These are phyloP conservation scores for Coprinellus micaceus DNA, from an alignment of 768 basidiomycete species.

Conservation along the genomic window DNA sequence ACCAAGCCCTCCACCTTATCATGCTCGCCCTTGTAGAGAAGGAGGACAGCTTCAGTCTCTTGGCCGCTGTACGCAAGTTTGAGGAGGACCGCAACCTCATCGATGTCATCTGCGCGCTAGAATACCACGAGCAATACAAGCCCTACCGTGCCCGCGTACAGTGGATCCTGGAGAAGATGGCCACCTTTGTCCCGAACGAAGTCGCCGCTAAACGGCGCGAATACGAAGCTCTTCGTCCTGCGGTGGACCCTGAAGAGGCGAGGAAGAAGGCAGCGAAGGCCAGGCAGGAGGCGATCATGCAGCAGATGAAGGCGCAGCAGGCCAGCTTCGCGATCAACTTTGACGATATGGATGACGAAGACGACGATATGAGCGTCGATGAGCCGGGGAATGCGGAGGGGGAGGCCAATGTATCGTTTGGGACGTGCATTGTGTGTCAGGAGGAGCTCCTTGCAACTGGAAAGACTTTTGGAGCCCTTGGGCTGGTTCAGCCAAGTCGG, in stretches of 20 bases:
- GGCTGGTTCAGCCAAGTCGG: slow-evolving; percentile 83
- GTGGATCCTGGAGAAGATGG: slow-evolving; percentile 71
- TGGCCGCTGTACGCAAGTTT: slow-evolving; percentile 53
- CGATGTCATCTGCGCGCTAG: slow-evolving; percentile 71
- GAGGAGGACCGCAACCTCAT: slow-evolving; percentile 58
- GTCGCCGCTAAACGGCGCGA: slow-evolving; percentile 49
- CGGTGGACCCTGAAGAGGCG: slow-evolving; percentile 56
- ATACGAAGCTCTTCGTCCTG: slow-evolving; percentile 30
- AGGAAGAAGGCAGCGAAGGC: slow-evolving; percentile 86
- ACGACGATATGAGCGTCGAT: slow-evolving; percentile 54
- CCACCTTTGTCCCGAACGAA: slow-evolving; percentile 51
- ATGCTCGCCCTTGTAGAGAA: slow-evolving; percentile 83
- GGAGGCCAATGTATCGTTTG: slow-evolving; percentile 57
- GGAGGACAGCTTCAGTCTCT: slow-evolving; percentile 53
- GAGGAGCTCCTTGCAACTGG: slow-evolving; percentile 75
- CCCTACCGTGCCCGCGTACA: slow-evolving; percentile 64
- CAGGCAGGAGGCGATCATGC: slow-evolving; percentile 91
- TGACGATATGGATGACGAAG: slow-evolving; percentile 66
- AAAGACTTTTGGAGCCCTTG: slow-evolving; percentile 78
- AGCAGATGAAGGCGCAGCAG: slow-evolving; percentile 92
- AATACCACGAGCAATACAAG: slow-evolving; percentile 74
- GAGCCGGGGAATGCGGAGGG: slow-evolving; percentile 55
- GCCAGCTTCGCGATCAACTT: slow-evolving; percentile 80
- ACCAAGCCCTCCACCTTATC: slow-evolving; percentile 80
- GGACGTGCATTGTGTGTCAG: slow-evolving; percentile 98